Conservation (phyloP, 208 protist species). For the Trypanosomatidae sp. region DNA sequence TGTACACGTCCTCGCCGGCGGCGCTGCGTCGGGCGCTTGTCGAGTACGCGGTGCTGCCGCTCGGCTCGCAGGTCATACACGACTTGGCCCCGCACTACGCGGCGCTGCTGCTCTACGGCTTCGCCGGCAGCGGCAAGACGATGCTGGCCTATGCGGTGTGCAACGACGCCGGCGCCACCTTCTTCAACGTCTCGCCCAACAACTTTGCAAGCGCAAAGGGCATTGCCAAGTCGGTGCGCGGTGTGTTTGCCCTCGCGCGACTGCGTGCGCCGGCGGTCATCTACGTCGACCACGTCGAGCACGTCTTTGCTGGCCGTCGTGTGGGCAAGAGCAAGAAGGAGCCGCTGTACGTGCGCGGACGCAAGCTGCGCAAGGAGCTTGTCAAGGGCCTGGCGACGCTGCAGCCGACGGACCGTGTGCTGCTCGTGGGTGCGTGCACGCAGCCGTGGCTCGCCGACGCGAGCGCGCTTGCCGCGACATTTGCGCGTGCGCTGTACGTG, state of each 20-base stretch:
- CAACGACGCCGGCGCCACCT: slow-evolving; percentile 77
- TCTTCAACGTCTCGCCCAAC: slow-evolving; percentile 88
- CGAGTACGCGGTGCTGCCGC: slow-evolving; percentile 78
- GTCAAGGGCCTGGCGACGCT: slow-evolving; percentile 62
- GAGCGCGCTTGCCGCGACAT: slow-evolving; percentile 33
- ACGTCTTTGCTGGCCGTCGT: slow-evolving; percentile 66
- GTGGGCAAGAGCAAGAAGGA: slow-evolving; percentile 50
- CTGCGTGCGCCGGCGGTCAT: slow-evolving; percentile 86
- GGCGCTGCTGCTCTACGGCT: slow-evolving; percentile 81
- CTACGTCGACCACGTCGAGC: slow-evolving; percentile 88
- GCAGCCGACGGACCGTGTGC: slow-evolving; percentile 75
- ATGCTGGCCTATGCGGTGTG: slow-evolving; percentile 75
- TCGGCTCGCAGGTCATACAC: slow-evolving; percentile 86
- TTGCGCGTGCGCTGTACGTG: slow-evolving; percentile 68
- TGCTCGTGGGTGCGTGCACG: slow-evolving; percentile 68
- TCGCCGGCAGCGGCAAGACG: slow-evolving; percentile 83
- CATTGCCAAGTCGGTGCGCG: slow-evolving; percentile 65
- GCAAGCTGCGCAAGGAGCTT: slow-evolving; percentile 88
- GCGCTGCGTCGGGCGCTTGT: slow-evolving; percentile 61
- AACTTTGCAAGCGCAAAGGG: slow-evolving; percentile 65
- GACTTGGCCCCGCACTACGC: slow-evolving; percentile 56
- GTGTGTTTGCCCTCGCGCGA: slow-evolving; percentile 86
- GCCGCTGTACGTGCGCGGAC: slow-evolving; percentile 41
- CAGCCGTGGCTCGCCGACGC: slow-evolving; percentile 69
- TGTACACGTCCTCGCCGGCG: slow-evolving; percentile 61